Base-by-base conservation (phyloP, 495 filamentous ascomycete genomes). In the Annulohypoxylon maeteangense region DNA sequence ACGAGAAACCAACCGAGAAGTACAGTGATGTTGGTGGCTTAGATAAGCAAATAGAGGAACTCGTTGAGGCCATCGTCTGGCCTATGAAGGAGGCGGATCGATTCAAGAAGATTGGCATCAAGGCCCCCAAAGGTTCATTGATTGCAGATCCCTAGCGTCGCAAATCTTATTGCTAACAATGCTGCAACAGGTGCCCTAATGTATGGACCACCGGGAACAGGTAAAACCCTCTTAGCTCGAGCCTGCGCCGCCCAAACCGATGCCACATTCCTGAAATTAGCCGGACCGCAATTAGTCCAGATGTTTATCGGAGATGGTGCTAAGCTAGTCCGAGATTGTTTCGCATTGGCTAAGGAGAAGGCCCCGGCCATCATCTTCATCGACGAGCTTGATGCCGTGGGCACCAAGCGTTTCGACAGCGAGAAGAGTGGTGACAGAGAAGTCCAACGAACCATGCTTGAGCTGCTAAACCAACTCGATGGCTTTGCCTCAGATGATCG, bases 241-340 rank as follows among this genome's bases (percentile, higher is more conserved):
- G 95, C 95, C 55, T 99, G 95, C 78, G 95, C 95, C 20, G 95
- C 95, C 60, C 95, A 98, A 83, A 98, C 96, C 65, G 95, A 99
- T 63, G 95, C 95, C 65, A 99, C 95, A 48, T 99, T 99, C 88
- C 91, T 99, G 77, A 99, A 99, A 78, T 93, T 99, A 65, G 95
- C 95, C 60, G 95, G 95, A 42, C 95, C 95, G 1, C 96, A 98
- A 81, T 89, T 99, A n/a, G 95, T 99, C 18, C 95, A 99, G 79
- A 99, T 99, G 95, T 99, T 99, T 81, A 99, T 99, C 55, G 95
- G 95, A 75, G 95, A 99, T 74, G 96, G 96, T 66, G 96, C 96
- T 25, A 99, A 98, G 84, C 87, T 99, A 4, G 95, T 99, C 31
- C 92, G 95, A 31, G 95, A 98, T 81, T 95, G 93, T 81, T 99